Evolutionary conservation across 768 basidiomycete genomes (phyloP).

Genomic region (Mycena chlorophos): DNA sequence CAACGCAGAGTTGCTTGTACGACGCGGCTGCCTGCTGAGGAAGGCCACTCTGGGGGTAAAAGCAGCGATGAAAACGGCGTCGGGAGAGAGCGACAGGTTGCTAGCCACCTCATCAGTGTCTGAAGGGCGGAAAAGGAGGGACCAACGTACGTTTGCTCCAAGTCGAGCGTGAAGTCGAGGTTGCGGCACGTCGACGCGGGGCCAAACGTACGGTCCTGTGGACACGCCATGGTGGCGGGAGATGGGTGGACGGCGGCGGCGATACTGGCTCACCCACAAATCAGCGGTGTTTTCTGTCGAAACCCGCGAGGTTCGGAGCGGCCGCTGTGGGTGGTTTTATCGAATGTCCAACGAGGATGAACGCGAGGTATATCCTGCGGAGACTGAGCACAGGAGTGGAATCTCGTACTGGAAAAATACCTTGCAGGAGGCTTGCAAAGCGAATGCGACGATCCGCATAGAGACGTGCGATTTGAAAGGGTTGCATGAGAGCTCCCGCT

Average conservation of each 20-base stretch:
- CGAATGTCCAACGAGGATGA: too few relatives aligned
- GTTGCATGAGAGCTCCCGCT: too few relatives aligned
- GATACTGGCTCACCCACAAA: neutral
- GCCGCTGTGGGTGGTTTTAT: too few relatives aligned
- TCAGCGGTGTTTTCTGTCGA: too few relatives aligned
- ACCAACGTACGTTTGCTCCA: constrained; percentile 4
- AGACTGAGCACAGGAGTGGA: too few relatives aligned
- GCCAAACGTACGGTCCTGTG: constrained; percentile 6
- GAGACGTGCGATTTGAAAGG: too few relatives aligned
- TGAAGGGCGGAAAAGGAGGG: neutral
- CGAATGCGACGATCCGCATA: too few relatives aligned
- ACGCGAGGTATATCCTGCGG: too few relatives aligned
- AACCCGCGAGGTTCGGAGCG: too few relatives aligned
- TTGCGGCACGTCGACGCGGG: constrained; percentile 5
- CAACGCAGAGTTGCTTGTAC: neutral
- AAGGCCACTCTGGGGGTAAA: neutral
- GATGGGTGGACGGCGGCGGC: neutral
- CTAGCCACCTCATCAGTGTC: neutral
- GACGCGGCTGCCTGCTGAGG: neutral
- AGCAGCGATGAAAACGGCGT: neutral
- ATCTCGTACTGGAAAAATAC: too few relatives aligned
- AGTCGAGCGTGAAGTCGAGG: constrained; percentile 5
- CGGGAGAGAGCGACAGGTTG: constrained; percentile 1
- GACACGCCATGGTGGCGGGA: neutral
- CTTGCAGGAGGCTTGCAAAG: too few relatives aligned